Base-by-base conservation (phyloP, 2,329 filamentous ascomycete genomes). In the Lizonia empirigonia region DNA sequence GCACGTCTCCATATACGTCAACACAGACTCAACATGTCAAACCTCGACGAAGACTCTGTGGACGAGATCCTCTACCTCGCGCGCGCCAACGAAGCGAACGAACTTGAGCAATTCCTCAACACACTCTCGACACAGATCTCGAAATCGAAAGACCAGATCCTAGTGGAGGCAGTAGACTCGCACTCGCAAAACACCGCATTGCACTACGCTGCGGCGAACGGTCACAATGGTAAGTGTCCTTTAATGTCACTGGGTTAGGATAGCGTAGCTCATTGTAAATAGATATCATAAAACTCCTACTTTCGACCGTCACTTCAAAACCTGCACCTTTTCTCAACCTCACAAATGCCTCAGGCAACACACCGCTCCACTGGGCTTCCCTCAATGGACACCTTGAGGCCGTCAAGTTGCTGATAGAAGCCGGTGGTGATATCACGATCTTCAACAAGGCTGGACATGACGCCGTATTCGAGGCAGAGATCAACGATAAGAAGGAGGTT, bases 201-300 rank as follows among this genome's bases (percentile, higher is more conserved):
- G 68, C 94, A 99, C 76, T 97, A 95, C 84, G 91, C 92, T 7
- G 86, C 90, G 19, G 94, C 90, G 20, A 99, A 99, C 70, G 93
- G 93, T 1, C 88, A 96, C 69, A 67, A 84, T 54, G 88, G 91
- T 92, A 81, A 30, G 35, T 38, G 20, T 8, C 30, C 30, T 37
- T 26, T 22, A 16, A 13, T n/a, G 13, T 4, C 5, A 18, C 18
- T n/a, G n/a, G n/a, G n/a, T n/a, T n/a, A n/a, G n/a, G n/a, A n/a
- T n/a, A n/a, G n/a, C n/a, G n/a, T n/a, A n/a, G n/a, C n/a, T n/a
- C n/a, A n/a, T n/a, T n/a, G 2, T 8, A 16, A 13, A 2, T 32
- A 73, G 71, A 73, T 40, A 58, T 69, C 12, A 60, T 74, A 45
- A 71, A 70, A 44, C 44, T 66, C 18, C 40, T 71, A 75, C 79